phyloP scores from a whole-genome alignment of 495 filamentous ascomycete species.

The Aspergillus baeticus region DNA sequence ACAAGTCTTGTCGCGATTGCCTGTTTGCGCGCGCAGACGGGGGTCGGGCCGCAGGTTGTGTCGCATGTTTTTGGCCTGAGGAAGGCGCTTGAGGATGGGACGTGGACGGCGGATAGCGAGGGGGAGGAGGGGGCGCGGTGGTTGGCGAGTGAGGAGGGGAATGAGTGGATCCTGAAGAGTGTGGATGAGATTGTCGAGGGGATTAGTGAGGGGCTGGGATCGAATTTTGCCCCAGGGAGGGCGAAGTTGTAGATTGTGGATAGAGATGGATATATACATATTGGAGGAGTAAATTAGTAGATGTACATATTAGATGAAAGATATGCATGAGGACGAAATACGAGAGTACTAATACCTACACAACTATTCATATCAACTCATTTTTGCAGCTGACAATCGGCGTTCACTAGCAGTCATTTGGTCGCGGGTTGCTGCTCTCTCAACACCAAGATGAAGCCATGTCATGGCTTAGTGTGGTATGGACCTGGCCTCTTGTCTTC shows the following conservation, averaged over 20 bases:
- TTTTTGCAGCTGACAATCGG: too few relatives aligned
- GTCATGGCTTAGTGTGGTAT: too few relatives aligned
- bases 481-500: too few relatives aligned
- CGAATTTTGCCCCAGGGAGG: constrained; percentile 58
- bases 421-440: too few relatives aligned
- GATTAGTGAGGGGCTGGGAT: constrained; percentile 56
- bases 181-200: constrained; percentile 67
- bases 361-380: too few relatives aligned
- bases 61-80: constrained; percentile 73
- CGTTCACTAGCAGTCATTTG: too few relatives aligned
- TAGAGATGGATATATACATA: not conserved
- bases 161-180: constrained; percentile 66
- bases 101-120: constrained; percentile 51
- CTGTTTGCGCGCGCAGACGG: constrained; percentile 70
- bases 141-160: constrained; percentile 71
- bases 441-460: too few relatives aligned
- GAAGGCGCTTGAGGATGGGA: constrained; percentile 70
- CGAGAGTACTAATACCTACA: too few relatives aligned
- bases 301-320: not conserved
- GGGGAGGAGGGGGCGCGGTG: constrained; percentile 55
- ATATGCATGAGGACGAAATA: too few relatives aligned
- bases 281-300: not conserved
- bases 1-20: constrained; percentile 70
- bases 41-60: constrained; percentile 74
- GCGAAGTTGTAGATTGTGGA: constrained; percentile 44